These are phyloP conservation scores for Knufia fluminis DNA, from an alignment of 2,329 filamentous ascomycete species.

Conservation along the genomic window DNA sequence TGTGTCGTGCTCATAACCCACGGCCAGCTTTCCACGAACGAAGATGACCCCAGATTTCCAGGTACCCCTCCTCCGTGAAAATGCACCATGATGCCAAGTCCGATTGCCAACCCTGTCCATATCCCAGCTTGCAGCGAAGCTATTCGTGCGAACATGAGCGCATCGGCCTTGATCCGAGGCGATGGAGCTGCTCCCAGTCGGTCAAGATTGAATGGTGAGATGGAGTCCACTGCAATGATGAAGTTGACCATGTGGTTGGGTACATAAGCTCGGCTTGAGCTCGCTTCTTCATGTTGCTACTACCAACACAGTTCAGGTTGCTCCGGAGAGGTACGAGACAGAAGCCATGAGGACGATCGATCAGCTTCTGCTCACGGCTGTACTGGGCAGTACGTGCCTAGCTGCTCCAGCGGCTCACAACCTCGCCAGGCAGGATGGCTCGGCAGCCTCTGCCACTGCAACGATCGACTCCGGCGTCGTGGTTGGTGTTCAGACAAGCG, in stretches of 20 bases:
- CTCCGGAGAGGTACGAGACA: too few species aligned
- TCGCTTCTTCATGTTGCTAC: too few species aligned
- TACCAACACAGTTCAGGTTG: too few species aligned
- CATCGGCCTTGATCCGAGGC: too few species aligned
- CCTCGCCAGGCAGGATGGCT: neutral
- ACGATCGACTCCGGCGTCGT: conserved; percentile 24
- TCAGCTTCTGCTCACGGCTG: neutral
- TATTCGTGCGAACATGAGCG: neutral
- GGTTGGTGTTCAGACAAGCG: conserved; percentile 23
- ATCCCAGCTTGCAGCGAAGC: neutral
- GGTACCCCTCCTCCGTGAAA: neutral
- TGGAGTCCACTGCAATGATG: too few species aligned
- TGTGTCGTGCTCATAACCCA: neutral
- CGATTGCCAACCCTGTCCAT: neutral
- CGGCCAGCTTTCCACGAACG: neutral
- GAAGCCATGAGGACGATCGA: too few species aligned
- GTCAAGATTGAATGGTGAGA: too few species aligned
- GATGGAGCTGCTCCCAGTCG: too few species aligned
- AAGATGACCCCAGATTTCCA: neutral
- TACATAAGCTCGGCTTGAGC: too few species aligned
- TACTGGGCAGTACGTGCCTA: neutral
- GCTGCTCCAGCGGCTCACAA: neutral
- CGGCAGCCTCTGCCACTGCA: conserved; percentile 17
- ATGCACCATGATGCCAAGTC: neutral
- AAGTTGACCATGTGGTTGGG: too few species aligned